Evolutionary conservation across 2,329 filamentous ascomycete species (phyloP).

Genomic region (Huntiella bhutanensis): DNA sequence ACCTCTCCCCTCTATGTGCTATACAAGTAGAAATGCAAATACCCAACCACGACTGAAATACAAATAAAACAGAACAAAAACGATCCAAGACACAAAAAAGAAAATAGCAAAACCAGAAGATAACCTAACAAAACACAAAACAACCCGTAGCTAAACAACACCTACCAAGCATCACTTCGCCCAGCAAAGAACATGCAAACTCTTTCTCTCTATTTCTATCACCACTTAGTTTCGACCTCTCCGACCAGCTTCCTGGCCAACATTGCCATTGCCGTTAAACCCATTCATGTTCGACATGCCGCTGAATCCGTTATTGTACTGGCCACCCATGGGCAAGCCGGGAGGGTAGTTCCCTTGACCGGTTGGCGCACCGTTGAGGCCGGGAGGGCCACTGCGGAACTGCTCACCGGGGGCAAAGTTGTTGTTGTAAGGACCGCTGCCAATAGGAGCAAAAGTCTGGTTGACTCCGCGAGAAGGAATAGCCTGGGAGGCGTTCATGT

Average conservation of each 20-base stretch:
- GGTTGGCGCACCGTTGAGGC: constrained; percentile 34
- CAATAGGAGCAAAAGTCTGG: constrained; percentile 35
- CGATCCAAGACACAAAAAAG: neutral
- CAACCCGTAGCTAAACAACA: neutral
- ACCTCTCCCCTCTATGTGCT: neutral
- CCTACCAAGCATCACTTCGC: neutral
- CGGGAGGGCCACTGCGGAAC: constrained; percentile 38
- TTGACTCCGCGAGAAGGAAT: constrained; percentile 36
- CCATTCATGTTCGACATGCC: constrained; percentile 28
- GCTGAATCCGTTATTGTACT: constrained; percentile 21
- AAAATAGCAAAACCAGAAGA: neutral
- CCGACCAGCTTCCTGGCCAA: constrained; percentile 20
- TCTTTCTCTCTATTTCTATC: neutral
- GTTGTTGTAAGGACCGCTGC: constrained; percentile 20
- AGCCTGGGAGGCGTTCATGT: constrained; percentile 36
- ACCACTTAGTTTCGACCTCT: neutral
- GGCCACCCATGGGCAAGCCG: constrained; percentile 26
- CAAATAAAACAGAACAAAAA: too few species aligned
- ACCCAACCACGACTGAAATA: too few species aligned
- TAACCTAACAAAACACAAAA: neutral
- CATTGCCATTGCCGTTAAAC: constrained; percentile 2
- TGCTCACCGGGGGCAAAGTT: constrained; percentile 29
- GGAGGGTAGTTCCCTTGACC: constrained; percentile 22
- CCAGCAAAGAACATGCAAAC: constrained; percentile 2
- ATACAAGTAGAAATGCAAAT: too few species aligned